A percentile compares a stretch with the other conserved stretches of the same genome.
Evolutionary conservation across 1,139 yeast genomes (phyloP).

Genomic region (Wickerhamiella pararugosa): DNA sequence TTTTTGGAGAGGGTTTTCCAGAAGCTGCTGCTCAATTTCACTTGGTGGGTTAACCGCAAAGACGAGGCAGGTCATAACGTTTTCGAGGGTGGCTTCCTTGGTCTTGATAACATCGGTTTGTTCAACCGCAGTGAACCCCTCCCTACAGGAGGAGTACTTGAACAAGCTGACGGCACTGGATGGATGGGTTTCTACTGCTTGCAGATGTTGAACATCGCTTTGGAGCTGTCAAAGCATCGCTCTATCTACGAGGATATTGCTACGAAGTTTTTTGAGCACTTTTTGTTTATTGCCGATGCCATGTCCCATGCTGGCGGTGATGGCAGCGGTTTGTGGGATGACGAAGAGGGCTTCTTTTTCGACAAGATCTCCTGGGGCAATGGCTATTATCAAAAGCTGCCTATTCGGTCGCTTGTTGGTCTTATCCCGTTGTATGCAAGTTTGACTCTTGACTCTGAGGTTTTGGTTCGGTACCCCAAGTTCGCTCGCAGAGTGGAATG

Average conservation of each 20-base stretch:
- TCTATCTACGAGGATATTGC: slow-evolving; percentile 92
- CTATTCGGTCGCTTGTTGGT: slow-evolving; percentile 85
- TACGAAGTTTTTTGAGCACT: slow-evolving; percentile 89
- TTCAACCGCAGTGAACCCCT: slow-evolving; percentile 89
- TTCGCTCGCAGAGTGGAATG: slow-evolving; percentile 77
- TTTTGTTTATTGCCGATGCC: slow-evolving; percentile 84
- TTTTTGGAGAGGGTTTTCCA: slow-evolving; percentile 88
- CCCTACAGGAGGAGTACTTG: slow-evolving; percentile 85
- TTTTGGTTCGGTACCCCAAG: slow-evolving; percentile 64
- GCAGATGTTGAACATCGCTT: slow-evolving; percentile 86
- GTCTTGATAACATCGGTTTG: slow-evolving; percentile 85
- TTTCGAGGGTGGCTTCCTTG: slow-evolving; percentile 91
- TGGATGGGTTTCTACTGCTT: slow-evolving; percentile 95
- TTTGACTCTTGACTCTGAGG: slow-evolving; percentile 76
- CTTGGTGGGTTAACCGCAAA: slow-evolving; percentile 98
- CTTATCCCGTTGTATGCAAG: slow-evolving; percentile 87
- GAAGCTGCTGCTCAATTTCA: slow-evolving; percentile 73
- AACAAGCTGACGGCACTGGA: slow-evolving; percentile 95
- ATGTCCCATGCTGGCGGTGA: slow-evolving; percentile 48
- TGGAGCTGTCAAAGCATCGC: slow-evolving; percentile 75
- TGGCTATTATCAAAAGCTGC: slow-evolving; percentile 53
- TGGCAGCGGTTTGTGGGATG: slow-evolving; percentile 69
- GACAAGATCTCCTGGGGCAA: slow-evolving; percentile 86
- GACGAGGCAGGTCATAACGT: slow-evolving; percentile 81
- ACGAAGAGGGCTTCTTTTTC: slow-evolving; percentile 74